Base-by-base conservation (phyloP, 2,329 filamentous ascomycete species). In the Colletotrichum spaethianum region DNA sequence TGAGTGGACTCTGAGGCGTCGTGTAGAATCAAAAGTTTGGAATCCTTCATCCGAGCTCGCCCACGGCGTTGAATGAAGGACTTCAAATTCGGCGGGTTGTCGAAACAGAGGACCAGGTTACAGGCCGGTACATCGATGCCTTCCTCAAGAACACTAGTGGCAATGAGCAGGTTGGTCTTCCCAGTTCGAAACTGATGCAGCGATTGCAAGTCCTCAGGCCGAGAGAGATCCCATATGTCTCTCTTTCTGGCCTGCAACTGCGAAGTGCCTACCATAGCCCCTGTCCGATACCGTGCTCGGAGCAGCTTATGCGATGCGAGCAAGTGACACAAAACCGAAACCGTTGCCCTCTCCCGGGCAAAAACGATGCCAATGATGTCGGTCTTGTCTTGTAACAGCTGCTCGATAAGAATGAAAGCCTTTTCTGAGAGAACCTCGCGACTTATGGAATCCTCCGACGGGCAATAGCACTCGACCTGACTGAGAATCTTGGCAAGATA, bases 51-150 rank as follows among this genome's bases (percentile, higher is more conserved):
- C 12, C 88, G 81, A 5, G 88, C 87, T 42, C 88, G 82, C 9
- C 87, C 87, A 7, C 87, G 85, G 6, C 89, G 84, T 74, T 91
- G 89, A 12, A 91, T 88, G 74, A 90, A 91, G 0, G 87, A 86
- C 73, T 89, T 89, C n/a, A 87, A 80, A 42, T 84, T 88, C 18
- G 75, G 75, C 3, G 85, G 85, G 55, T 80, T 78, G 74, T 89
- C 87, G 67, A 88, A 90, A 75, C 89, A 91, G 46, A 91, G 81
- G 31, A 92, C 88, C 8, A 91, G 78, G 72, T 92, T 90, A 80
- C 91, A 90, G 7, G 87, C 88, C 0, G 90, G 89, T 7, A 93
- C 86, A 74, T 93, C 91, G 56, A 93, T 91, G 0, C 91, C 91
- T 77, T 93, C 91, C 75, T 92, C 91, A 1, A 92, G 81, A 0